A percentile compares a stretch with the other conserved stretches of the same genome.
phyloP scores from a whole-genome alignment of 1,139 yeast genomes.

The Geotrichum australiense region DNA sequence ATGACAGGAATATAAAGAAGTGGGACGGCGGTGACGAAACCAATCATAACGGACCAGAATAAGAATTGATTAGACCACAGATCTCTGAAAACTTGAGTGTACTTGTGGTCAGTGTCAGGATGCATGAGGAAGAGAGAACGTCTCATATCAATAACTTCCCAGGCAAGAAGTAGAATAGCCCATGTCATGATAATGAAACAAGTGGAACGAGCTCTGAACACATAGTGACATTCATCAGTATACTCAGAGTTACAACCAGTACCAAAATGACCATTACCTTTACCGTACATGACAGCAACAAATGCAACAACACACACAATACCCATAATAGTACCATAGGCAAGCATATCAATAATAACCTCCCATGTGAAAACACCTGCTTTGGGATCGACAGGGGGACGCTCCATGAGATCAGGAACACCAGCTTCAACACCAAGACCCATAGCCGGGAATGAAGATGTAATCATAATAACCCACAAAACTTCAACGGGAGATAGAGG shows the following conservation, averaged over 20 bases:
- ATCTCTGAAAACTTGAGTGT: slow-evolving; percentile 54
- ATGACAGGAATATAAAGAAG: slow-evolving; percentile 84
- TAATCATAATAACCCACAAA: slow-evolving; percentile 70
- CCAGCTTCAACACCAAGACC: slow-evolving; percentile 75
- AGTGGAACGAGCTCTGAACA: slow-evolving; percentile 73
- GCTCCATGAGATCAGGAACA: slow-evolving; percentile 55
- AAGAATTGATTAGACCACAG: slow-evolving; percentile 71
- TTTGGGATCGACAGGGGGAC: slow-evolving; percentile 54
- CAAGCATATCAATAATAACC: slow-evolving; percentile 64
- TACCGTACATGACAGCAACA: slow-evolving; percentile 52
- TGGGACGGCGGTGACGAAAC: slow-evolving; percentile 70
- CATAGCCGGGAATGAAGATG: slow-evolving; percentile 82
- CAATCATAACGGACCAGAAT: slow-evolving; percentile 76
- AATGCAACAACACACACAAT: slow-evolving; percentile 63
- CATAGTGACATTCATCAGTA: slow-evolving; percentile 49
- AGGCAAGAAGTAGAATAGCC: slow-evolving; percentile 79
- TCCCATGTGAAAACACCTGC: slow-evolving; percentile 63
- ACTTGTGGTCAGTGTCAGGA: slow-evolving; percentile 56
- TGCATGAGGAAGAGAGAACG: slow-evolving; percentile 71
- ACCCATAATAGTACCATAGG: slow-evolving; percentile 71
- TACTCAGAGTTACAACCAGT: slow-evolving; percentile 50
- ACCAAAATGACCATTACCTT: slow-evolving; percentile 66
- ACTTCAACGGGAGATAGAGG: slow-evolving; percentile 77
- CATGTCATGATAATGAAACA: slow-evolving; percentile 85
- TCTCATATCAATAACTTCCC: slow-evolving; percentile 81